phyloP scores from a whole-genome alignment of 257 asterid species.

The Solanum gracilifrons region DNA sequence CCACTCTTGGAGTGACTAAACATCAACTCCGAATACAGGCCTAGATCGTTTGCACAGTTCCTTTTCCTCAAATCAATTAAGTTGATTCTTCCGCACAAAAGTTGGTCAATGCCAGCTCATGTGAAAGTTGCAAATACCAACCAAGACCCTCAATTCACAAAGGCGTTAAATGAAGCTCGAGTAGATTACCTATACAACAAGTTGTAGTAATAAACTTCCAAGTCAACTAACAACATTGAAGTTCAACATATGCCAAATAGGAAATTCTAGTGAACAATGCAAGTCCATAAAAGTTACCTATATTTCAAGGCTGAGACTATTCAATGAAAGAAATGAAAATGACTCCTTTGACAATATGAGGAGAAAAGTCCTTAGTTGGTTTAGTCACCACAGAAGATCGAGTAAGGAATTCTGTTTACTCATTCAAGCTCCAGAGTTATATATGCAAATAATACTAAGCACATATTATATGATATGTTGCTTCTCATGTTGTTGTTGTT shows the following conservation, averaged over 20 bases:
- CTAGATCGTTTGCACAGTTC: background rate
- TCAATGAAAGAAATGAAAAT: background rate
- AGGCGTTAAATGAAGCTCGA: background rate
- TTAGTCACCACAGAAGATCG: background rate
- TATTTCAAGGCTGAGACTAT: background rate
- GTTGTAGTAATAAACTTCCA: background rate
- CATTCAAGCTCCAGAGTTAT: background rate
- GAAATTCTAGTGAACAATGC: background rate
- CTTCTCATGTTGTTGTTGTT: background rate
- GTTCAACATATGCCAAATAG: background rate
- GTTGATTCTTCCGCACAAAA: background rate
- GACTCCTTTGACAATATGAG: background rate
- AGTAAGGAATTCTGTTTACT: background rate
- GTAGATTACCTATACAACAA: background rate
- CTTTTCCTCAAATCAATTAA: background rate
- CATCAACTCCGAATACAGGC: background rate
- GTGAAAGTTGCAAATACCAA: background rate
- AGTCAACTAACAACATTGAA: background rate
- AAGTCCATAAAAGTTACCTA: background rate
- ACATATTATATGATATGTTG: background rate
- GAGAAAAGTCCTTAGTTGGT: background rate
- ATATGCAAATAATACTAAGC: background rate
- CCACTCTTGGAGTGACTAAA: background rate
- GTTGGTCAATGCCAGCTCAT: background rate
- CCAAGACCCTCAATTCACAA: background rate